These are phyloP conservation scores for Trichoderma sp. DNA, from an alignment of 2,329 filamentous ascomycete genomes.

Conservation along the genomic window DNA sequence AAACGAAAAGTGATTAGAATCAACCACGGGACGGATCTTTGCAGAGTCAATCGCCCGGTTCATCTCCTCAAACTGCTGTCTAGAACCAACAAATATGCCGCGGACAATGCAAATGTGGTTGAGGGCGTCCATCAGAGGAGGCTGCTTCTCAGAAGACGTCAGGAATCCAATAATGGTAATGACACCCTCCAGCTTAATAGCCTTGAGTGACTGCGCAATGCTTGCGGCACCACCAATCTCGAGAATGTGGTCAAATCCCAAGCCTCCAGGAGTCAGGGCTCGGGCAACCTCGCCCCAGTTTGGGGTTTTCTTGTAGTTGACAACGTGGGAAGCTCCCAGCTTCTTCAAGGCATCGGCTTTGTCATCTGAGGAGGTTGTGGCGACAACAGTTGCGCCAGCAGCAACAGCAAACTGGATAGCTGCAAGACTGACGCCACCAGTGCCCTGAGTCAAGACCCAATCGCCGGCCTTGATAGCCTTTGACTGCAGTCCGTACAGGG, in stretches of 20 bases:
- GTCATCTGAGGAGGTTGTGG: constrained; percentile 38
- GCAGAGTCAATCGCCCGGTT: constrained; percentile 41
- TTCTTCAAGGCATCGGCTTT: constrained; percentile 37
- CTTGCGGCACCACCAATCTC: constrained; percentile 42
- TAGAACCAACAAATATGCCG: constrained; percentile 39
- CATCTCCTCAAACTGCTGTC: constrained; percentile 44
- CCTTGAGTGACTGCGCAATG: constrained; percentile 39
- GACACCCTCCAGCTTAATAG: constrained; percentile 40
- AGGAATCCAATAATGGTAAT: constrained; percentile 36
- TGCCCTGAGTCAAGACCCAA: constrained; percentile 41
- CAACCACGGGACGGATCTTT: constrained; percentile 43
- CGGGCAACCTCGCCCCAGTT: constrained; percentile 41
- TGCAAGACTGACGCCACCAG: constrained; percentile 42
- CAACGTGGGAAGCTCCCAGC: constrained; percentile 41
- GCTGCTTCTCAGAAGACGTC: constrained; percentile 8
- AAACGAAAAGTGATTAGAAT: constrained; percentile 39
- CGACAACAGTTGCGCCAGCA: constrained; percentile 40
- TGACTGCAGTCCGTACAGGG: constrained; percentile 46
- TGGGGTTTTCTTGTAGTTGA: constrained; percentile 41
- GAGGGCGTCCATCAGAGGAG: neutral
- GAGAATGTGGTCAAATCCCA: constrained; percentile 42
- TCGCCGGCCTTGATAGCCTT: constrained; percentile 31
- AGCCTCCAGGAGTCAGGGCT: constrained; percentile 31
- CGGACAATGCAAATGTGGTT: constrained; percentile 30
- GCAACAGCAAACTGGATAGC: constrained; percentile 42